Conservation (phyloP, 495 filamentous ascomycete genomes). For the Aspergillus ellipticus region DNA sequence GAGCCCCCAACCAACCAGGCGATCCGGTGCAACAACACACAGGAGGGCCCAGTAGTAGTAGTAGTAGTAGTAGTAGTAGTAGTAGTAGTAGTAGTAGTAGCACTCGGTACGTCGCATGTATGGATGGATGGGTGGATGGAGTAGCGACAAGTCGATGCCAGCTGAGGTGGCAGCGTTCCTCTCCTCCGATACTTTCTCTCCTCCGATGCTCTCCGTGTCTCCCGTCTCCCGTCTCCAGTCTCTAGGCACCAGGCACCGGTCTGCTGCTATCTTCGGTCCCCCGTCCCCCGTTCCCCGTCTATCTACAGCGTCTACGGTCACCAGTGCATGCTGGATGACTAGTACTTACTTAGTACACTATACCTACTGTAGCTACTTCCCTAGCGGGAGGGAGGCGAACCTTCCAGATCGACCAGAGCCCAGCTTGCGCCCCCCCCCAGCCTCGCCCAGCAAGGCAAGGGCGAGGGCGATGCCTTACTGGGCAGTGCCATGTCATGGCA, state of each 20-base stretch:
- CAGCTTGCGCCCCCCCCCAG: constrained; percentile 1
- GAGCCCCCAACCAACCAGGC: constrained; percentile 13
- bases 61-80: too few relatives aligned
- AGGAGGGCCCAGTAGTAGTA: background rate
- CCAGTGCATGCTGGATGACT: too few relatives aligned
- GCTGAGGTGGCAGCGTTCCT: background rate
- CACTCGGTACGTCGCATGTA: too few relatives aligned
- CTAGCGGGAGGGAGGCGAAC: background rate
- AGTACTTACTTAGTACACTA: too few relatives aligned
- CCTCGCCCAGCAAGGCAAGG: constrained; percentile 7
- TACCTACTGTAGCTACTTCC: too few relatives aligned
- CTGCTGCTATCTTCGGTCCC: too few relatives aligned
- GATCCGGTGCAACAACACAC: background rate
- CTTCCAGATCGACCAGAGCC: constrained; percentile 1
- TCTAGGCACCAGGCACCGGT: too few relatives aligned
- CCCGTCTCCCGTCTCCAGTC: background rate
- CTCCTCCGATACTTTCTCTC: background rate
- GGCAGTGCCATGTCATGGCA: constrained; percentile 1
- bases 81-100: too few relatives aligned
- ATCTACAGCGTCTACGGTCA: too few relatives aligned
- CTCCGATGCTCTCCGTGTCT: background rate
- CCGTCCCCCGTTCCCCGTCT: too few relatives aligned
- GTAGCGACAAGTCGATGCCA: background rate
- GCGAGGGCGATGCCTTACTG: constrained; percentile 8
- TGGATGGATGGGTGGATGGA: too few relatives aligned